These are phyloP conservation scores for Halophytophthora batemanensis DNA, from an alignment of 352 stramenopile genomes.

Conservation along the genomic window DNA sequence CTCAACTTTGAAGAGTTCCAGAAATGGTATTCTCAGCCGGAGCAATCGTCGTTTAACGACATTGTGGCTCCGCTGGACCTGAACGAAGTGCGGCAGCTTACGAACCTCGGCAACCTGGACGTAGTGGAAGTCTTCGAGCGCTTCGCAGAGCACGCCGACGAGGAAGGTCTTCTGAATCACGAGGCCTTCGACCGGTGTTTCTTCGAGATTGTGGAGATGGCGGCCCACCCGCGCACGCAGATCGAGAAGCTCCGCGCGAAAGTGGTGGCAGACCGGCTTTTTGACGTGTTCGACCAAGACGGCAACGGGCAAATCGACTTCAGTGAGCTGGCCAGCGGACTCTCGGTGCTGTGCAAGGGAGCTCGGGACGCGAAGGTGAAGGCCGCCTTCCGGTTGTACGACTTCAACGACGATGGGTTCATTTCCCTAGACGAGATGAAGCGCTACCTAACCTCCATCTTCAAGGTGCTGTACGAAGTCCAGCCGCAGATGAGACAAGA, in stretches of 20 bases:
- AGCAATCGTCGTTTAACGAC: slow-evolving; percentile 68
- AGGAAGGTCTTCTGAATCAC: slow-evolving; percentile 55
- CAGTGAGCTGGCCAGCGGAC: slow-evolving; percentile 78
- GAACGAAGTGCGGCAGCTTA: slow-evolving; percentile 81
- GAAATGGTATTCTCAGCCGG: slow-evolving; percentile 71
- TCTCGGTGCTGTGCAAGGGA: slow-evolving; percentile 85
- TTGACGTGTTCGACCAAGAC: slow-evolving; percentile 80
- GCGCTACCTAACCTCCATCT: slow-evolving; percentile 83
- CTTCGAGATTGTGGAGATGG: slow-evolving; percentile 66
- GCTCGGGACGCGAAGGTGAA: slow-evolving; percentile 78
- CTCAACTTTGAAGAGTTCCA: slow-evolving; percentile 85
- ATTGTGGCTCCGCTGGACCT: slow-evolving; percentile 71
- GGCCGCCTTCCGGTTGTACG: slow-evolving; percentile 80
- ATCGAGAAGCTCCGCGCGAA: slow-evolving; percentile 62
- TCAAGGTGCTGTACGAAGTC: slow-evolving; percentile 85
- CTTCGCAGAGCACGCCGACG: slow-evolving; percentile 70
- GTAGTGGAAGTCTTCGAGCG: slow-evolving; percentile 86
- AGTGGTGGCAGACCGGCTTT: slow-evolving; percentile 71
- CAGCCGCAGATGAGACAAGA: slow-evolving; percentile 68
- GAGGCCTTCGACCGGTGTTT: slow-evolving; percentile 75
- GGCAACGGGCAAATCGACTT: slow-evolving; percentile 80
- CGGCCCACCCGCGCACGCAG: slow-evolving; percentile 56
- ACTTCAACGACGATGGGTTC: slow-evolving; percentile 83
- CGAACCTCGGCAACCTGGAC: slow-evolving; percentile 77
- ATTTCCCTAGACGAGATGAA: slow-evolving; percentile 88